Base-by-base conservation (phyloP, 108 stramenopile species). In the Epithemia pelagica region DNA sequence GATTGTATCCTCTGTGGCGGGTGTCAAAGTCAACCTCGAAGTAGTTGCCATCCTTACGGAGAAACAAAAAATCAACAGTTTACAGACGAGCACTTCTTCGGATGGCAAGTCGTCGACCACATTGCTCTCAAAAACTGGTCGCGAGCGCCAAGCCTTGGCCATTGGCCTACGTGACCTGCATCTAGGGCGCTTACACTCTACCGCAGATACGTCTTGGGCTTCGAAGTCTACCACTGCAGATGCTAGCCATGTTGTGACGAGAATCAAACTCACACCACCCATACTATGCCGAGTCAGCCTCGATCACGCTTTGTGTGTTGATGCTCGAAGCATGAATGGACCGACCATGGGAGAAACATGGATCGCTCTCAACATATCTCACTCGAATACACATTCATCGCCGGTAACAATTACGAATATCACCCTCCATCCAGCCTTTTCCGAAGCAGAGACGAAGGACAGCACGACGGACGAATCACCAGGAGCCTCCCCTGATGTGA, bases 371-470 rank as follows among this genome's bases (percentile, higher is more conserved):
- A 79, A 76, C 5, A 86, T 93, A 19, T 64, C 72, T 28, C 91
- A 93, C 65, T 81, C 87, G 28, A 90, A 77, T 57, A 68, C 77
- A 10, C 88, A 93, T 65, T 53, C 64, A 8, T 83, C 88, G 52
- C 52, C 74, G 28, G 87, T 90, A 10, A 79, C 81, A 0, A 78
- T 93, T 19, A 86, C 85, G 30, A 86, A 88, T 20, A 82, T 93
- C 60, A 81, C 87, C n/a, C 65, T 93, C 46, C 91, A 93, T 78
- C 87, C 91, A 2, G 86, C 86, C 31, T 87, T 88, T 73, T 88
- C 88, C 29, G 66, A 82, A 37, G 33, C 68, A 52, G 71, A 73
- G 65, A 59, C 58, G 26, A 56, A 56, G 7, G 32, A 31, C 33
- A 24, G 28, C 46, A 33, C 68, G 18, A 27, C 25, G 22, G 32